These are phyloP conservation scores for Phycomyces nitens DNA, from an alignment of 192 early-diverging fungal genomes.

Conservation along the genomic window DNA sequence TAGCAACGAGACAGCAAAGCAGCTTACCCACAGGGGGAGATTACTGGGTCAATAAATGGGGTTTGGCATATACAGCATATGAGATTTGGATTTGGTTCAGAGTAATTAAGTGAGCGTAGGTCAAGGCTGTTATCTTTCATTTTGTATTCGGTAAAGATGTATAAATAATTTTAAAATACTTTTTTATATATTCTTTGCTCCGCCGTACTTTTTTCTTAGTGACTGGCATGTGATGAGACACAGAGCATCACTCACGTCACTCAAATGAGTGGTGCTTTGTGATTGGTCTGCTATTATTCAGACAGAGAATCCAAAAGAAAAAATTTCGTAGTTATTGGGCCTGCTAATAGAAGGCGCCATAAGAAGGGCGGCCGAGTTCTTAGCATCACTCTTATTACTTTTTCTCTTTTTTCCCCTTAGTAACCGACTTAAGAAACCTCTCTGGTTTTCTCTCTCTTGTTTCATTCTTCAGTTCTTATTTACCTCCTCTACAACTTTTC, in stretches of 20 bases:
- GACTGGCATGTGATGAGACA: background rate
- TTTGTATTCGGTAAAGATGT: too few relatives aligned
- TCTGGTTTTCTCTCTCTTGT: background rate
- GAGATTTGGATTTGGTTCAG: conserved; percentile 36
- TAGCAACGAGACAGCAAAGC: background rate
- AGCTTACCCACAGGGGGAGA: conserved; percentile 40
- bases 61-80: conserved; percentile 46
- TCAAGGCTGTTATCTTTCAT: too few relatives aligned
- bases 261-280: background rate
- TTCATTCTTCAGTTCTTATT: conserved; percentile 8
- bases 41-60: conserved; percentile 45
- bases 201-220: background rate
- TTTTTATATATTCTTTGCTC: background rate
- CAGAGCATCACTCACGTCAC: background rate
- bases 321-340: too few relatives aligned
- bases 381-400: too few relatives aligned
- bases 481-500: conserved; percentile 14
- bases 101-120: conserved; percentile 13
- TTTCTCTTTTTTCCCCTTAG: too few relatives aligned
- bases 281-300: background rate
- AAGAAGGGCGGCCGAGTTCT: too few relatives aligned
- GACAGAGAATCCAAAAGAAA: too few relatives aligned
- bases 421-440: too few relatives aligned
- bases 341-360: too few relatives aligned
- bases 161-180: too few relatives aligned